Base-by-base conservation (phyloP, 345 rosid species). In the Triadica sebifera region DNA sequence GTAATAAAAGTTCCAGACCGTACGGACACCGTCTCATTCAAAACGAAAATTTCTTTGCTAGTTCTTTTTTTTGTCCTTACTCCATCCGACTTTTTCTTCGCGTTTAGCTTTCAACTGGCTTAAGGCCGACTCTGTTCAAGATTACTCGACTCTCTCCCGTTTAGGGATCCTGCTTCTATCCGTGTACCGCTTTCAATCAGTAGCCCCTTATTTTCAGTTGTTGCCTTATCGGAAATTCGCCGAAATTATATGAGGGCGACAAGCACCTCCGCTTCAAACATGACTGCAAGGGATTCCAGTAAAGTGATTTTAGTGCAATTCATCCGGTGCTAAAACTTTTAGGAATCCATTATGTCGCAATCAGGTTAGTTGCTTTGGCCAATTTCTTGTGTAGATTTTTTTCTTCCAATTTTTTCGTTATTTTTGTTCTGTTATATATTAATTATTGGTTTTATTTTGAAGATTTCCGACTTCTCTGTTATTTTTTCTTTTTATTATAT, bases 331-430 rank as follows among this genome's bases (percentile, higher is more conserved):
- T 12, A 1, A n/a, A 13, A 24, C 0, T 65, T 12, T 16, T 24
- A 10, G 57, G 71, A 67, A 13, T 45, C 20, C 16, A 10, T 16
- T 29, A 67, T 67, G 71, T 50, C 71, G 58, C 71, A 67, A 5
- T 67, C 71, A 67, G 71, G 71, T 50, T 7, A 24, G 20, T 37
- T 49, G 1, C 16, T 22, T 38, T 41, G 66, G 20, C 20, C 0
- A 1, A 37, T 16, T 37, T 62, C 19, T 8, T 13, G 20, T 15
- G n/a, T 62, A 16, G 39, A 2, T 29, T 34, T 16, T 62, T 5
- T 34, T 11, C 4, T 29, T 37, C 5, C 7, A 0, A 29, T 0
- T 4, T 61, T 61, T 61, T 39, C 0, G 3, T 0, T 15, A 7
- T 63, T 17, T 59, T 13, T 34, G 13, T 39, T 8, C 50, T 55